Evolutionary conservation across 768 basidiomycete species (phyloP).

Genomic region (Multifurca ochricompacta): DNA sequence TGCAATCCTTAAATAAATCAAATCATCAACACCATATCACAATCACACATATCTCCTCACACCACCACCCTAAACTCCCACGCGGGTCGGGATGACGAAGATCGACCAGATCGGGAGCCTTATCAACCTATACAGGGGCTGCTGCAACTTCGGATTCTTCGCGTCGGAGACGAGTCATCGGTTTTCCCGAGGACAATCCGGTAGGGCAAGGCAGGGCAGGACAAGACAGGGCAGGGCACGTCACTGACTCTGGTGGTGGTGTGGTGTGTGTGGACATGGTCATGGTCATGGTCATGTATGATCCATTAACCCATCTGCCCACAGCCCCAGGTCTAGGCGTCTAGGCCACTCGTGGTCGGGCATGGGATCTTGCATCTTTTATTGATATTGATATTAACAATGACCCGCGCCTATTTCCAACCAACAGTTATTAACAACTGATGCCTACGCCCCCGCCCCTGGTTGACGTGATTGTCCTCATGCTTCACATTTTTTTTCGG

Average conservation of each 20-base stretch:
- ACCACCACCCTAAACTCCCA: too few relatives aligned
- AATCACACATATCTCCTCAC: too few relatives aligned
- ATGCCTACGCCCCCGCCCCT: background rate
- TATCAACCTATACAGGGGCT: constrained; percentile 18
- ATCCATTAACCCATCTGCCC: background rate
- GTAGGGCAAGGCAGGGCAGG: too few relatives aligned
- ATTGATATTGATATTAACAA: too few relatives aligned
- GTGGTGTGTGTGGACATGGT: too few relatives aligned
- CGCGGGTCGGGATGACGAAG: constrained; percentile 5
- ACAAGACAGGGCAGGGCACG: too few relatives aligned
- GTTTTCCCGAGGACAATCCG: constrained; percentile 12
- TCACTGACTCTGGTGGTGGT: too few relatives aligned
- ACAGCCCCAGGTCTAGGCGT: too few relatives aligned
- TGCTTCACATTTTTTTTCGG: background rate
- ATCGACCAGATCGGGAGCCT: constrained; percentile 18
- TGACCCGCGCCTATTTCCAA: background rate
- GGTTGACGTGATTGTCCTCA: constrained; percentile 12
- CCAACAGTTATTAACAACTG: background rate
- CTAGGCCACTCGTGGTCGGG: background rate
- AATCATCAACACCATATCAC: too few relatives aligned
- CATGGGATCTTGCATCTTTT: background rate
- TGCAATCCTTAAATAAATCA: too few relatives aligned
- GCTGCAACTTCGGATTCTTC: constrained; percentile 8
- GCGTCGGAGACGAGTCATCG: constrained; percentile 16
- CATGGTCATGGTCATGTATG: too few relatives aligned